Evolutionary conservation across 352 stramenopile genomes (phyloP).

Genomic region (Pythium graminicola): DNA sequence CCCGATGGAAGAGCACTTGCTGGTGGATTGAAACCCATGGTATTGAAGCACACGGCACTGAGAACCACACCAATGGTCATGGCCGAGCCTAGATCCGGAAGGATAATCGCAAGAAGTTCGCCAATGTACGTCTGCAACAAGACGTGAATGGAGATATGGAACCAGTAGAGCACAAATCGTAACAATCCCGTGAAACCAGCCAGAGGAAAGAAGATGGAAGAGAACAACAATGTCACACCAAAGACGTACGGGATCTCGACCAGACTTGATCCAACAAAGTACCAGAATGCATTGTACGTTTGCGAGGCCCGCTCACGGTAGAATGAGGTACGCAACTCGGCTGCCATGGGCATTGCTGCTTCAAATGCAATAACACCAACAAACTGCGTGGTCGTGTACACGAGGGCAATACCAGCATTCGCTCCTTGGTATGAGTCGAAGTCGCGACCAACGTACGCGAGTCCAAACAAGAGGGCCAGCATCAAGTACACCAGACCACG

Average conservation of each 20-base stretch:
- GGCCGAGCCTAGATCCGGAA: slow-evolving; percentile 16
- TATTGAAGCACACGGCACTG: slow-evolving; percentile 22
- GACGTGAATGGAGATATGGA: slow-evolving; percentile 21
- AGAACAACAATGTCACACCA: slow-evolving; percentile 20
- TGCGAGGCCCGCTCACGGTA: slow-evolving; percentile 76
- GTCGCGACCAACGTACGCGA: slow-evolving; percentile 51
- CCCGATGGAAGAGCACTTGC: slow-evolving; percentile 24
- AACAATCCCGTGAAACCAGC: slow-evolving; percentile 22
- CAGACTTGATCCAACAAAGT: slow-evolving; percentile 56
- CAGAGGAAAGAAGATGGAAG: slow-evolving; percentile 30
- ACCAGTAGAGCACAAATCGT: slow-evolving; percentile 21
- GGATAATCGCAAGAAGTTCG: slow-evolving; percentile 17
- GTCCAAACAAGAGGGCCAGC: slow-evolving; percentile 74
- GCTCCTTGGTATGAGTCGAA: slow-evolving; percentile 46
- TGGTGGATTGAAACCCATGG: slow-evolving; percentile 28
- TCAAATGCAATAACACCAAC: slow-evolving; percentile 76
- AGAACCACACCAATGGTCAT: slow-evolving; percentile 18
- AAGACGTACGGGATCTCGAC: slow-evolving; percentile 52
- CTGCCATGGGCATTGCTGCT: slow-evolving; percentile 66
- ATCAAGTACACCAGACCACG: slow-evolving; percentile 64
- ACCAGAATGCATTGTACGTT: slow-evolving; percentile 68
- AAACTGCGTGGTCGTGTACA: slow-evolving; percentile 84
- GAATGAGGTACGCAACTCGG: slow-evolving; percentile 80
- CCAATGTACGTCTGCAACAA: slow-evolving; percentile 25
- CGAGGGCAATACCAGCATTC: slow-evolving; percentile 63